A percentile compares a stretch with the other conserved stretches of the same genome.
Evolutionary conservation across 139 green algal species (phyloP).

Genomic region (Micromonas commoda): DNA sequence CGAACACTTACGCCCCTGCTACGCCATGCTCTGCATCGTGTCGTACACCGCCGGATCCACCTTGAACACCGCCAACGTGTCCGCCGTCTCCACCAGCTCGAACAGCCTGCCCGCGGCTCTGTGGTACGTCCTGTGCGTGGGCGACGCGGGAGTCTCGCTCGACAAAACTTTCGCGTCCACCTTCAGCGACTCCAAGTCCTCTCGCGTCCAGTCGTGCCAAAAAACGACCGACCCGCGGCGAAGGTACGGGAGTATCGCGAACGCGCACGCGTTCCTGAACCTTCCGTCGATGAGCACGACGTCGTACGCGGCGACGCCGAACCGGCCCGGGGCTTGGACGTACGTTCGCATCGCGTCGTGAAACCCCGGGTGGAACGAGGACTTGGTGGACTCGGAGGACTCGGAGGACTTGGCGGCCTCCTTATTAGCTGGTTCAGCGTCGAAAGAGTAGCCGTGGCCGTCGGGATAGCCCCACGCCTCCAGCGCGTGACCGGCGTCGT

Average conservation of each 20-base stretch:
- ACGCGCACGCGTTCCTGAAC: background rate
- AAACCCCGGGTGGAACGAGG: background rate
- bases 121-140: background rate
- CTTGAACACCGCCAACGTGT: background rate
- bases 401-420: background rate
- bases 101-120: background rate
- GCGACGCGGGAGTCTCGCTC: background rate
- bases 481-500: no score
- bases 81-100: background rate
- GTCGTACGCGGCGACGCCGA: background rate
- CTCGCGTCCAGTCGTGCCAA: background rate
- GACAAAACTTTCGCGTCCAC: no score
- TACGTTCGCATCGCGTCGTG: background rate
- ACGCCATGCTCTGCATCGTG: background rate
- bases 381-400: background rate
- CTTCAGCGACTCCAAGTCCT: background rate
- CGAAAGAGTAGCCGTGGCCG: no score
- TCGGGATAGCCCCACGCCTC: no score
- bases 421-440: no score
- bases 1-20: no score
- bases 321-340: background rate
- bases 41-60: background rate
- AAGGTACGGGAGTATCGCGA: background rate
- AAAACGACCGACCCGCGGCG: background rate
- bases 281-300: background rate